Evolutionary conservation across 2,329 filamentous ascomycete genomes (phyloP).

Genomic region (Cadophora sp.): DNA sequence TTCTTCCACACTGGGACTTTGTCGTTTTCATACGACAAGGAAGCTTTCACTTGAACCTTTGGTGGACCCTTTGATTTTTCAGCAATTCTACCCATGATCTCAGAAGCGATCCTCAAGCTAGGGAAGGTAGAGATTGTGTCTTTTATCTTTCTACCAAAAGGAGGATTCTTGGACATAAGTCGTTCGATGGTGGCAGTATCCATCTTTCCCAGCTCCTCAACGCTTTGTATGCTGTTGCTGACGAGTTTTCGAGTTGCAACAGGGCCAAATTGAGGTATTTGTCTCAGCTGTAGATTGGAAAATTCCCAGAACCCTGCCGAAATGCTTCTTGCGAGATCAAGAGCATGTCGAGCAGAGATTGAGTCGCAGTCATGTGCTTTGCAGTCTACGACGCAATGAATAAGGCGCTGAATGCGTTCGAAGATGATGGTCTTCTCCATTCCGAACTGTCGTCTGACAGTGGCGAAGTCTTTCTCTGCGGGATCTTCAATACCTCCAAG

Average conservation of each 20-base stretch:
- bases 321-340: constrained; percentile 81
- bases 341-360: constrained; percentile 67
- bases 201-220: constrained; percentile 71
- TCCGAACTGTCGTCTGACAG: constrained; percentile 62
- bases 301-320: constrained; percentile 79
- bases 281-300: constrained; percentile 79
- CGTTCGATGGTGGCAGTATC: constrained; percentile 79
- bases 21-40: constrained; percentile 75
- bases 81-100: constrained; percentile 43
- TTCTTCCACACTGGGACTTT: constrained; percentile 67
- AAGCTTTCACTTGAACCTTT: constrained; percentile 67
- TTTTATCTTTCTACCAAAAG: constrained; percentile 77
- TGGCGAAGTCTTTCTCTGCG: constrained; percentile 59
- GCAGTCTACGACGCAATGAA: constrained; percentile 80
- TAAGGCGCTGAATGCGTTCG: constrained; percentile 70
- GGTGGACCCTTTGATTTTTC: constrained; percentile 51
- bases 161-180: constrained; percentile 78
- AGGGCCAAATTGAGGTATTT: constrained; percentile 79
- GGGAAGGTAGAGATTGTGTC: constrained; percentile 75
- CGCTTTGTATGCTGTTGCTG: constrained; percentile 71
- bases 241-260: constrained; percentile 78
- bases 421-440: constrained; percentile 71
- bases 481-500: constrained; percentile 71
- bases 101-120: constrained; percentile 52
- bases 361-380: constrained; percentile 67